Conservation (phyloP, 2,329 filamentous ascomycete genomes). For the Coniochaeta hoffmannii region DNA sequence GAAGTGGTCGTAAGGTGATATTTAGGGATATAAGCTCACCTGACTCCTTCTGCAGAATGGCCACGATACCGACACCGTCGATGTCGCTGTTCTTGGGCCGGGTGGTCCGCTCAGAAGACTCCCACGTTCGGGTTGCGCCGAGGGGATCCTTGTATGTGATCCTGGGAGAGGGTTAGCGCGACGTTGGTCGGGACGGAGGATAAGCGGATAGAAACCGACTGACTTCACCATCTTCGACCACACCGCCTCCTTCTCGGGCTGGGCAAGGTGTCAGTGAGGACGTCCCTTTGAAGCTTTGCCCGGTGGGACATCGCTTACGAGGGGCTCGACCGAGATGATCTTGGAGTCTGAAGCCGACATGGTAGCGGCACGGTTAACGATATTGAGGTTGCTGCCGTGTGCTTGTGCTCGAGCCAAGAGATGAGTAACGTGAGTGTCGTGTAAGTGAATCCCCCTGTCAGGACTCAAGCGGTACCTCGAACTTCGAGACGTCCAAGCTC, state of each 20-base stretch:
- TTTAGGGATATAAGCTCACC: slow-evolving; percentile 21
- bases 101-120: slow-evolving; percentile 64
- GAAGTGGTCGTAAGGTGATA: neutral
- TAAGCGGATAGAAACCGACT: slow-evolving; percentile 6
- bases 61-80: slow-evolving; percentile 68
- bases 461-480: neutral
- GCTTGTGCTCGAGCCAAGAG: no score
- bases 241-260: slow-evolving; percentile 45
- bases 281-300: neutral
- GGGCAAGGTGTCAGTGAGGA: neutral
- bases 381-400: neutral
- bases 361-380: neutral
- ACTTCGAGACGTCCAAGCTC: neutral
- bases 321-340: slow-evolving; percentile 14
- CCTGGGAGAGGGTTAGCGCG: slow-evolving; percentile 27
- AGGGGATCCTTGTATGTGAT: slow-evolving; percentile 58
- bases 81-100: slow-evolving; percentile 54
- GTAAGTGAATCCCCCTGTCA: neutral
- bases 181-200: neutral
- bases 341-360: slow-evolving; percentile 7
- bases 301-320: slow-evolving; percentile 12
- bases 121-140: slow-evolving; percentile 56
- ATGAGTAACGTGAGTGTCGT: no score
- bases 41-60: slow-evolving; percentile 50
- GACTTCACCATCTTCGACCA: slow-evolving; percentile 56